phyloP scores from a whole-genome alignment of 495 filamentous ascomycete species.

The Wilcoxina mikolae region DNA sequence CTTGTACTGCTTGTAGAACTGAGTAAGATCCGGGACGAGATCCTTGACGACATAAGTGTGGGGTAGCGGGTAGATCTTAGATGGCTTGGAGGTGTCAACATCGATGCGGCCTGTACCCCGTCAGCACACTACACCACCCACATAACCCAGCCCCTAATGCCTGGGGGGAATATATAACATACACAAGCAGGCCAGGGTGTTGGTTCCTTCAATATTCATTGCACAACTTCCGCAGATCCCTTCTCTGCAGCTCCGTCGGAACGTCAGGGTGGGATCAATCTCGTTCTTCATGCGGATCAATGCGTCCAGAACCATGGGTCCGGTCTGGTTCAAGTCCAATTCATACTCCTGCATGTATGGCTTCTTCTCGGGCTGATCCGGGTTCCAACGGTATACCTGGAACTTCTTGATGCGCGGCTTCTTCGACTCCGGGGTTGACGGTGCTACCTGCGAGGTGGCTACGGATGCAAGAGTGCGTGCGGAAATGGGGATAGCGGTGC shows the following conservation, averaged over 20 bases:
- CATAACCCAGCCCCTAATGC: slow-evolving; percentile 1
- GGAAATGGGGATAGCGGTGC: slow-evolving; percentile 2
- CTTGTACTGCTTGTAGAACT: slow-evolving; percentile 99
- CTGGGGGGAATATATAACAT: slow-evolving; percentile 33
- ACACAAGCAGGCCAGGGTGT: slow-evolving; percentile 96
- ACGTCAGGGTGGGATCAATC: slow-evolving; percentile 88
- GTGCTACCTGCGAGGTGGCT: slow-evolving; percentile 19
- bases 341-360: slow-evolving; percentile 89
- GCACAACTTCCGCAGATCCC: slow-evolving; percentile 97
- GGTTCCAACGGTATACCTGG: slow-evolving; percentile 98
- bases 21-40: slow-evolving; percentile 88
- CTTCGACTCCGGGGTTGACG: slow-evolving; percentile 10
- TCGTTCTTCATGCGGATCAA: slow-evolving; percentile 98
- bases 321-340: slow-evolving; percentile 93
- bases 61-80: slow-evolving; percentile 94
- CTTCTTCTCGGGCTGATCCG: slow-evolving; percentile 77
- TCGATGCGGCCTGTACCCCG: slow-evolving; percentile 69
- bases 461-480: slow-evolving; percentile 23
- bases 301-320: slow-evolving; percentile 94
- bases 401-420: slow-evolving; percentile 72
- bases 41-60: slow-evolving; percentile 99
- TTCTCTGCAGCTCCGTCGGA: slow-evolving; percentile 87
- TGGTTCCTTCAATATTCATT: slow-evolving; percentile 98
- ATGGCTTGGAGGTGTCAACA: slow-evolving; percentile 57
- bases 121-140: slow-evolving; percentile 7